These are phyloP conservation scores for Podospora fimiseda DNA, from an alignment of 495 filamentous ascomycete species.

Conservation along the genomic window DNA sequence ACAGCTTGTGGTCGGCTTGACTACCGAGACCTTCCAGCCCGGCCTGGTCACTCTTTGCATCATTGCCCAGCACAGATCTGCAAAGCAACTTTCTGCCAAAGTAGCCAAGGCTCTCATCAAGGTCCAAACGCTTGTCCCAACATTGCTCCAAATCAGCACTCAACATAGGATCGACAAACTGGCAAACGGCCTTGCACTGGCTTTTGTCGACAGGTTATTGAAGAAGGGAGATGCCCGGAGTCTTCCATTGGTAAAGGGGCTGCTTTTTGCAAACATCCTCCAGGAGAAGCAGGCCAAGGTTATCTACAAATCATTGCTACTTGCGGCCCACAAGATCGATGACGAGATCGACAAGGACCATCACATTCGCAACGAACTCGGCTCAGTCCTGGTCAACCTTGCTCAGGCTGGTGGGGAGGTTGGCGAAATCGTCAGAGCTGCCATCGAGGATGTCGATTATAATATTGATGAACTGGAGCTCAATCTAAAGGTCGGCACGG, in stretches of 20 bases:
- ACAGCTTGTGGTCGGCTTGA: slow-evolving; percentile 70
- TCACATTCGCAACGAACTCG: slow-evolving; percentile 55
- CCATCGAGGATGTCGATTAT: slow-evolving; percentile 54
- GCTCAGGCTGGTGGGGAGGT: slow-evolving; percentile 45
- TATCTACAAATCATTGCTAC: slow-evolving; percentile 57
- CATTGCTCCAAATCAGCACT: slow-evolving; percentile 54
- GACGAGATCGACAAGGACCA: slow-evolving; percentile 39
- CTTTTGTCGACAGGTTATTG: slow-evolving; percentile 56
- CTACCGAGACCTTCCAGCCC: slow-evolving; percentile 57
- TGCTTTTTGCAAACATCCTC: slow-evolving; percentile 57
- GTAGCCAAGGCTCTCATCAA: slow-evolving; percentile 65
- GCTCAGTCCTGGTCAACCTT: slow-evolving; percentile 56
- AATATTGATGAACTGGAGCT: slow-evolving; percentile 65
- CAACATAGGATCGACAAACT: slow-evolving; percentile 67
- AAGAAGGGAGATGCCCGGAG: slow-evolving; percentile 53
- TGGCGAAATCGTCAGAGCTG: slow-evolving; percentile 53
- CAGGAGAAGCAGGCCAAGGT: slow-evolving; percentile 53
- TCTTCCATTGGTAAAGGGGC: slow-evolving; percentile 50
- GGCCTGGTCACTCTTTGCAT: slow-evolving; percentile 78
- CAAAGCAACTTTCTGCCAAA: slow-evolving; percentile 60
- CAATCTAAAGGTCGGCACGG: slow-evolving; percentile 63
- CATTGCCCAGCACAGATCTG: slow-evolving; percentile 64
- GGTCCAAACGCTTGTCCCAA: slow-evolving; percentile 49
- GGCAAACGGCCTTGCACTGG: slow-evolving; percentile 62
- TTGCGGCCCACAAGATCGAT: slow-evolving; percentile 48